Evolutionary conservation across 495 filamentous ascomycete genomes (phyloP).

Genomic region (Talaromyces trachyspermus): DNA sequence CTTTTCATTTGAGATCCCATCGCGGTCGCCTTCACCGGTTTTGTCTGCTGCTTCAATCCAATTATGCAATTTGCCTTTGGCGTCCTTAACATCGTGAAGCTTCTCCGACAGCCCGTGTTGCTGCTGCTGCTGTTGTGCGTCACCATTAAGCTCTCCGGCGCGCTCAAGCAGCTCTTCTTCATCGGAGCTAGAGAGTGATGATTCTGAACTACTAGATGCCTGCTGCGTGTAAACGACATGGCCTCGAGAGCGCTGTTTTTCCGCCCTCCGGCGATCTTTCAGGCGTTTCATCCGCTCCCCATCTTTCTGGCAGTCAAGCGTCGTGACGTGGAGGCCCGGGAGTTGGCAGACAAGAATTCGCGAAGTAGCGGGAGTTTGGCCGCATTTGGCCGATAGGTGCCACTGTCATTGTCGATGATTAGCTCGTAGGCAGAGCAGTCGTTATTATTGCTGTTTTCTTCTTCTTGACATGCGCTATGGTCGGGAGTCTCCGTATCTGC

Average conservation of each 20-base stretch:
- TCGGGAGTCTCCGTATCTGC: slow-evolving; percentile 20
- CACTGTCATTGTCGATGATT: slow-evolving; percentile 90
- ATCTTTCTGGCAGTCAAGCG: slow-evolving; percentile 58
- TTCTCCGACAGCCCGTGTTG: no score
- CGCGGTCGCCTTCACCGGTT: neutral
- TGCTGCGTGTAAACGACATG: slow-evolving; percentile 60
- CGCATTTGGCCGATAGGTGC: slow-evolving; percentile 83
- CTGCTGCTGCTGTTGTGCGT: slow-evolving; percentile 19
- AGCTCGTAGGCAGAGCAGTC: slow-evolving; percentile 72
- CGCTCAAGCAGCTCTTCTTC: slow-evolving; percentile 62
- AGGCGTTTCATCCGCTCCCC: slow-evolving; percentile 54
- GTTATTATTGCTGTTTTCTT: slow-evolving; percentile 30
- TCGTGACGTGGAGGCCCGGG: slow-evolving; percentile 62
- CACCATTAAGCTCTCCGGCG: slow-evolving; percentile 23
- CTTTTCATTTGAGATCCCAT: neutral
- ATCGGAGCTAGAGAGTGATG: slow-evolving; percentile 63
- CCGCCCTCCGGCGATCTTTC: slow-evolving; percentile 55
- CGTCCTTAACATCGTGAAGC: slow-evolving; percentile 38
- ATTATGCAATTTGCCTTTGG: slow-evolving; percentile 33
- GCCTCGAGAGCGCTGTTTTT: slow-evolving; percentile 54
- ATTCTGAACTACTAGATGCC: slow-evolving; percentile 39
- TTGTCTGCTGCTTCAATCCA: slow-evolving; percentile 16
- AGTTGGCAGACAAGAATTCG: slow-evolving; percentile 57
- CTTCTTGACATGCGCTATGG: slow-evolving; percentile 20
- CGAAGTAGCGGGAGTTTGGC: slow-evolving; percentile 62